These are phyloP conservation scores for Phytophthora niederhauseri DNA, from an alignment of 352 stramenopile genomes.

Conservation along the genomic window DNA sequence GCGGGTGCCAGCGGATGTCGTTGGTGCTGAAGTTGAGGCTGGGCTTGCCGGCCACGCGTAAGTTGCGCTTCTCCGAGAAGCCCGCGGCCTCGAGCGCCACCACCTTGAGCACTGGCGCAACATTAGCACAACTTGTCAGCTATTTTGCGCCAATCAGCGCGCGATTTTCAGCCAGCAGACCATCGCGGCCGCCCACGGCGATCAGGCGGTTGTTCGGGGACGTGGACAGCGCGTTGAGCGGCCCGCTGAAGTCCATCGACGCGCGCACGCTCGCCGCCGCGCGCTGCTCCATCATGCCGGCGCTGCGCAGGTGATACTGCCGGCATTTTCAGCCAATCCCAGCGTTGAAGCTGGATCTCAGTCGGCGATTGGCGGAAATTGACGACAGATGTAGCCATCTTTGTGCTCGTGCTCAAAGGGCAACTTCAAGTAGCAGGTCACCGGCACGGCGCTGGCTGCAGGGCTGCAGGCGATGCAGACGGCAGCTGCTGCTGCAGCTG, in stretches of 20 bases:
- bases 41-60: conserved; percentile 77
- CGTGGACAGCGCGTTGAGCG: conserved; percentile 83
- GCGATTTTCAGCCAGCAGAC: conserved; percentile 23
- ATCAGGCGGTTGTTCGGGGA: conserved; percentile 85
- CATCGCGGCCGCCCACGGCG: conserved; percentile 84
- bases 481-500: not conserved
- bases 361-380: conserved; percentile 25
- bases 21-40: conserved; percentile 91
- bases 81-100: conserved; percentile 76
- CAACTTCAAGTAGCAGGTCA: conserved; percentile 14
- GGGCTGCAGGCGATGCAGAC: not conserved
- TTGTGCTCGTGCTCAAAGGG: not conserved
- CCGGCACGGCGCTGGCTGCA: too few relatives aligned
- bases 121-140: conserved; percentile 3
- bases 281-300: conserved; percentile 34
- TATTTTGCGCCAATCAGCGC: conserved; percentile 1
- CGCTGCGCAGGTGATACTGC: conserved; percentile 4
- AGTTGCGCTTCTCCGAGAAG: conserved; percentile 86
- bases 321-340: conserved; percentile 28
- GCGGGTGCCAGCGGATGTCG: conserved; percentile 89
- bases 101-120: conserved; percentile 75
- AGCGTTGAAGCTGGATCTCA: not conserved
- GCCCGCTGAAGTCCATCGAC: conserved; percentile 88
- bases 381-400: not conserved
- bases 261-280: conserved; percentile 66